These are phyloP conservation scores for Coleophoma cylindrospora DNA, from an alignment of 2,329 filamentous ascomycete species.

Conservation along the genomic window DNA sequence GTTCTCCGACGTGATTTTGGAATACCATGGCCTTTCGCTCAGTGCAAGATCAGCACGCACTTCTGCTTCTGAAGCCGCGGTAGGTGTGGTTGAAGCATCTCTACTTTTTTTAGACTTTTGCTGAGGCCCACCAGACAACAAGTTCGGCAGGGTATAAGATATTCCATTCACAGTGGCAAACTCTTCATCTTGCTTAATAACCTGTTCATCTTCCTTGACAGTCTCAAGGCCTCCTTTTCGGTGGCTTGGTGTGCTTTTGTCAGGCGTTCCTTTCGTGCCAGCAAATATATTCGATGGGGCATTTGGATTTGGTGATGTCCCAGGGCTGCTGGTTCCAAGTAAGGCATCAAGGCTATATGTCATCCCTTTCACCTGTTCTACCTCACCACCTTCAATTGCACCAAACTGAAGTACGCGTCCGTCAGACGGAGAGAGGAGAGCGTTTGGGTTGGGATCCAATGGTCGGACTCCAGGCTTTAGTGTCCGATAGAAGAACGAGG, in stretches of 20 bases:
- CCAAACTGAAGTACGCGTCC: constrained; percentile 90
- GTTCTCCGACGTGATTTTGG: constrained; percentile 55
- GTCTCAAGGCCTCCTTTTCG: constrained; percentile 11
- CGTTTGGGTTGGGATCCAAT: constrained; percentile 74
- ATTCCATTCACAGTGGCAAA: constrained; percentile 95
- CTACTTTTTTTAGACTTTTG: constrained; percentile 39
- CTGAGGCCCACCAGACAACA: constrained; percentile 68
- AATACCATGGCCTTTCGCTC: constrained; percentile 66
- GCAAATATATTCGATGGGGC: constrained; percentile 43
- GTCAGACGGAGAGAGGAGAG: constrained; percentile 83
- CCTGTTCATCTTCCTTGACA: constrained; percentile 44
- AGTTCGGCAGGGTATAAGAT: constrained; percentile 82
- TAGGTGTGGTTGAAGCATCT: constrained; percentile 69
- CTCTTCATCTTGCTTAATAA: constrained; percentile 79
- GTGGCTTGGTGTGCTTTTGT: constrained; percentile 19
- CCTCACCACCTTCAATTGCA: constrained; percentile 85
- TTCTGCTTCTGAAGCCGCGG: constrained; percentile 70
- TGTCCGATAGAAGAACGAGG: constrained; percentile 94
- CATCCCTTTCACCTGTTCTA: constrained; percentile 98
- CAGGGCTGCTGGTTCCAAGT: constrained; percentile 62
- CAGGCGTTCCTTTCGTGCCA: constrained; percentile 11
- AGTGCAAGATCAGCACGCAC: constrained; percentile 80
- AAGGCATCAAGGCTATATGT: constrained; percentile 95
- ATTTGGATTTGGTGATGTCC: constrained; percentile 24
- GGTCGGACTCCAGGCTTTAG: constrained; percentile 85